Base-by-base conservation (phyloP, 2,329 filamentous ascomycete genomes). In the Cephalotrichum gorgonifer region DNA sequence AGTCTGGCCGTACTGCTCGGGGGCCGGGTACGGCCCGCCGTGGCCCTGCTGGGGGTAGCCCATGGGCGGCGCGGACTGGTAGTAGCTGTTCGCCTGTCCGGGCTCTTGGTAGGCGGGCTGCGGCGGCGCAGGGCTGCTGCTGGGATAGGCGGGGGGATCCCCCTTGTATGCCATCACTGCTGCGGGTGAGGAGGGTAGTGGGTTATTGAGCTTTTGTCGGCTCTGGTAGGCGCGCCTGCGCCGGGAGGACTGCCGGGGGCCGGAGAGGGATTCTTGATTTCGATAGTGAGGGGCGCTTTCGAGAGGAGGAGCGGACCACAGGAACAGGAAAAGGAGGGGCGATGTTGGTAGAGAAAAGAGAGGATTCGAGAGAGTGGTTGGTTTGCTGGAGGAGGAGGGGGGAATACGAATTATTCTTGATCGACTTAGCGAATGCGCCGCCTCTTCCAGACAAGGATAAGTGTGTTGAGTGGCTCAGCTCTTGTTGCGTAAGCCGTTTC, bases 131-230 rank as follows among this genome's bases (percentile, higher is more conserved):
- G 64, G 63, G 23, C 61, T 59, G 47, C 58, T 62, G 27, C 6
- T 14, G 3, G 33, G 35, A 60, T 77, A 76, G 41, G 72, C 68
- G 25, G 74, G 74, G 48, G 75, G 75, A 30, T 75, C 71, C 61
- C 65, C 57, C 59, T 76, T 74, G 56, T 64, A 59, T 49, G 69
- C 64, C 71, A 74, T 75, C 28, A 22, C 30, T 8, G 41, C 15
- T 12, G 22, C 8, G n/a, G 35, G 9, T 39, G 35, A n/a, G n/a
- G n/a, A n/a, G n/a, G 33, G n/a, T 38, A n/a, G n/a, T 12, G 14
- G 14, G 14, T 38, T 6, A 17, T 38, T 5, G 11, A n/a, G 35
- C n/a, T 20, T 39, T 33, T 15, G 30, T 11, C 30, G 5, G 30
- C 12, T 14, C 4, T 11, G 8, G 30, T 33, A 15, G 30, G 30